Base-by-base conservation (phyloP, 2,329 filamentous ascomycete genomes). In the Thielaviopsis punctulata region DNA sequence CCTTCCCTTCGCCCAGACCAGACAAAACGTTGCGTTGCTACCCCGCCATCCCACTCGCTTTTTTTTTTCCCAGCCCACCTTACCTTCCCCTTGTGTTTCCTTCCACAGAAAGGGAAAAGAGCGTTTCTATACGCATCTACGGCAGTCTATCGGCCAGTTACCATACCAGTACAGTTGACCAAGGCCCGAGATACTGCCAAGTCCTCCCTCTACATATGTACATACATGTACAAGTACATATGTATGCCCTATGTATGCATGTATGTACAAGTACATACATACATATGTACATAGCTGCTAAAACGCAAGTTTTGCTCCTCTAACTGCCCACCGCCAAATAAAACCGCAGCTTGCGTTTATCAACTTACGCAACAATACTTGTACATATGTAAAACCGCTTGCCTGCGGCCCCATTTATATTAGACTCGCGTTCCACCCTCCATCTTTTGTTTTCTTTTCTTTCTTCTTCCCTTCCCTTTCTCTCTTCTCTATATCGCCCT, bases 31-130 rank as follows among this genome's bases (percentile, higher is more conserved):
- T 43, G 52, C 46, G 46, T 22, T 27, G 45, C 27, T 47, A 55
- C 52, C 52, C 56, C 59, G 58, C 59, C 59, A 64, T 63, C 63
- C 62, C 60, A 64, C 59, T 59, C 61, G 64, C 51, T 47, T 57
- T 53, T 51, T 48, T 53, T 58, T 52, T n/a, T n/a, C 53, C 45
- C 48, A 43, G 43, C 24, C 39, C 56, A 54, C 52, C 51, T 49
- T 55, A 52, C 55, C 51, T 49, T 52, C 48, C 52, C 55, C 54
- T 46, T n/a, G n/a, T n/a, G 50, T 53, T 53, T 50, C 51, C 25
- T 45, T 52, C 47, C 54, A 36, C 45, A 53, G 30, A 36, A 36
- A 9, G 30, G n/a, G n/a, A n/a, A n/a, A n/a, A n/a, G n/a, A n/a
- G n/a, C 30, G 30, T 36, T 36, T 36, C 30, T 9, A 36, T 36